Evolutionary conservation across 192 early-diverging fungal genomes (phyloP).

Genomic region (Rhizophagus sp.): DNA sequence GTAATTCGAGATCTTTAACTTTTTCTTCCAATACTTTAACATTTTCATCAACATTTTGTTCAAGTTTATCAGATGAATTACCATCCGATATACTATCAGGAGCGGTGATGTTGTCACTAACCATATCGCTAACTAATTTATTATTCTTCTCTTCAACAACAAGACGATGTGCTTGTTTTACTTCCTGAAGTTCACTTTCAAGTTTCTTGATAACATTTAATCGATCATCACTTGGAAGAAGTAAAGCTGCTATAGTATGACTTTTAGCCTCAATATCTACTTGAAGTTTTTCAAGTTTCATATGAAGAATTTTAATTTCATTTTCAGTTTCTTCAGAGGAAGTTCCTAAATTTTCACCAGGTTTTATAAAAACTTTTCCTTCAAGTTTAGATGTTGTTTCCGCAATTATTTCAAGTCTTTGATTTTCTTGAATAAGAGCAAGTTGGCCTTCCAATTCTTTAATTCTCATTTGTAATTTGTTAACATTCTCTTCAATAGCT

Average conservation of each 20-base stretch:
- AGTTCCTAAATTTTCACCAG: not conserved
- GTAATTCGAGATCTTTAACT: slow-evolving; percentile 24
- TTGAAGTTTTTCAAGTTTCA: slow-evolving; percentile 15
- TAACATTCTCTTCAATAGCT: not conserved
- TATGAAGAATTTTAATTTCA: not conserved
- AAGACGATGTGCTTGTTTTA: slow-evolving; percentile 15
- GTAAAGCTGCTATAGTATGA: slow-evolving; percentile 21
- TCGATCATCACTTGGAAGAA: slow-evolving; percentile 10
- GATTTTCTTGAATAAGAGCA: slow-evolving; percentile 1
- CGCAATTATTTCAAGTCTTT: slow-evolving; percentile 11
- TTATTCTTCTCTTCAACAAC: not conserved
- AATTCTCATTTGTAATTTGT: slow-evolving; percentile 5
- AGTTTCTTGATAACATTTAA: slow-evolving; percentile 1
- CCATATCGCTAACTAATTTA: not conserved
- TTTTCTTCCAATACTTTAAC: not conserved
- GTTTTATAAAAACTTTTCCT: not conserved
- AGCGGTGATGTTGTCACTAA: not conserved
- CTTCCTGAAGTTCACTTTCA: slow-evolving; percentile 17
- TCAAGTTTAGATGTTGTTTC: slow-evolving; percentile 11
- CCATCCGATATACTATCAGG: not conserved
- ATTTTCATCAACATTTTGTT: slow-evolving; percentile 24
- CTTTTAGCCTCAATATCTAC: slow-evolving; percentile 27
- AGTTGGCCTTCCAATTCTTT: slow-evolving; percentile 23
- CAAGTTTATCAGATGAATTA: slow-evolving; percentile 11
- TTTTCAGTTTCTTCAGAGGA: not conserved